These are phyloP conservation scores for Mucuna pruriens DNA, from an alignment of 306 rosid genomes.

Conservation along the genomic window DNA sequence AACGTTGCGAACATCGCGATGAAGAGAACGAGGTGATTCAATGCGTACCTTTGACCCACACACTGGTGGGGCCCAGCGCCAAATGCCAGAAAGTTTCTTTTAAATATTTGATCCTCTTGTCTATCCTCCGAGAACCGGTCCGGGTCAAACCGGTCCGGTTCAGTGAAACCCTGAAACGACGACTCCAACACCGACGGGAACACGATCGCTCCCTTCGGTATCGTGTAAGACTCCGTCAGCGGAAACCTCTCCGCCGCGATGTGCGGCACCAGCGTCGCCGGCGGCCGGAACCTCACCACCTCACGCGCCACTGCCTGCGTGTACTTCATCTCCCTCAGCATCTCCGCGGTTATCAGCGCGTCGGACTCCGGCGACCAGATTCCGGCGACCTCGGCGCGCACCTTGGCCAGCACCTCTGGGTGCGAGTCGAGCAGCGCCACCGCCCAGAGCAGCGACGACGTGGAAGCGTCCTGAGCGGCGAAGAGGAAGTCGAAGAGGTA, in stretches of 20 bases:
- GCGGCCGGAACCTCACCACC: slow-evolving; percentile 75
- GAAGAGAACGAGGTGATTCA: slow-evolving; percentile 84
- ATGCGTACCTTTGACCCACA: slow-evolving; percentile 86
- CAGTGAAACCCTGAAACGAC: slow-evolving; percentile 76
- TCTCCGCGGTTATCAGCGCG: slow-evolving; percentile 58
- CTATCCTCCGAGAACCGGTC: slow-evolving; percentile 76
- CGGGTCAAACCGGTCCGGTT: slow-evolving; percentile 88
- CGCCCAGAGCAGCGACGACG: slow-evolving; percentile 92
- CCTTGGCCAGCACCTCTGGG: slow-evolving; percentile 59
- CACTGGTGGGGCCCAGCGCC: slow-evolving; percentile 98
- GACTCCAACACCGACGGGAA: slow-evolving; percentile 86
- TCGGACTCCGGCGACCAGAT: slow-evolving; percentile 75
- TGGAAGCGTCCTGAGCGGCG: slow-evolving; percentile 91
- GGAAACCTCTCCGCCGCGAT: slow-evolving; percentile 65
- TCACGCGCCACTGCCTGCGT: slow-evolving; percentile 95
- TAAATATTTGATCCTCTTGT: slow-evolving; percentile 72
- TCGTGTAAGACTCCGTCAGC: slow-evolving; percentile 59
- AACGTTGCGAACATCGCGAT: slow-evolving; percentile 78
- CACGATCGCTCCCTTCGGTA: slow-evolving; percentile 84
- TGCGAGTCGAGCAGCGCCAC: slow-evolving; percentile 75
- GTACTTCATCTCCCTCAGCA: slow-evolving; percentile 67
- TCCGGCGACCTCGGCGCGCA: slow-evolving; percentile 59
- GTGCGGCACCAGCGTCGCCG: slow-evolving; percentile 87
- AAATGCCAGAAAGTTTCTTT: slow-evolving; percentile 74
- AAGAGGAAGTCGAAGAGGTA: slow-evolving; percentile 88